A percentile compares a stretch with the other conserved stretches of the same genome.
Conservation (phyloP, 202 grass and related monocot genomes). For the Elaeis oleifera region DNA sequence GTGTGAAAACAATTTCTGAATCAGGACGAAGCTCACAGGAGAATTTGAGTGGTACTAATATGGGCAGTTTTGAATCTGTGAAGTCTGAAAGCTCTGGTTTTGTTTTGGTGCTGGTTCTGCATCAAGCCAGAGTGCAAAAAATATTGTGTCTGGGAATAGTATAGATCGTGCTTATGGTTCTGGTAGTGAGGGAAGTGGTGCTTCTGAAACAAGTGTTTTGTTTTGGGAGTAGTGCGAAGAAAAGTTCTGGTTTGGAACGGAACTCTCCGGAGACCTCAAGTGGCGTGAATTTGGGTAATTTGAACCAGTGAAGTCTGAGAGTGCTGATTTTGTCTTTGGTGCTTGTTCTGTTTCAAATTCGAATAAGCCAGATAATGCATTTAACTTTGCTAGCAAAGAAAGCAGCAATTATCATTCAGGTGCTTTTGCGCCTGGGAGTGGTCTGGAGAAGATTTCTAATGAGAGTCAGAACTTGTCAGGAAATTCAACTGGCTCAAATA, state of each 20-base stretch:
- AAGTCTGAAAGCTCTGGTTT: too few relatives aligned
- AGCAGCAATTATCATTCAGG: background rate
- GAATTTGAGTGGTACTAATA: too few relatives aligned
- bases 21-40: too few relatives aligned
- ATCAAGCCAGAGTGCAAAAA: too few relatives aligned
- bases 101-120: too few relatives aligned
- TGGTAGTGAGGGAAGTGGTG: background rate
- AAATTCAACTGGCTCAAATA: background rate
- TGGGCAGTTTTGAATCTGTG: too few relatives aligned
- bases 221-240: background rate
- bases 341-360: constrained; percentile 4
- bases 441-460: background rate
- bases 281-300: background rate
- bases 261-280: background rate
- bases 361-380: background rate
- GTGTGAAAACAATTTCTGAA: background rate
- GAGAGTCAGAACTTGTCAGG: background rate
- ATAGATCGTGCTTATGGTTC: too few relatives aligned
- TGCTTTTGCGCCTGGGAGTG: background rate
- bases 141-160: too few relatives aligned
- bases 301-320: background rate
- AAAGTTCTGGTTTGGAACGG: background rate
- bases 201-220: background rate
- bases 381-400: too few relatives aligned
- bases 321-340: constrained; percentile 27